Evolutionary conservation across 441 rosid genomes (phyloP).

Genomic region (Gossypium aridum): DNA sequence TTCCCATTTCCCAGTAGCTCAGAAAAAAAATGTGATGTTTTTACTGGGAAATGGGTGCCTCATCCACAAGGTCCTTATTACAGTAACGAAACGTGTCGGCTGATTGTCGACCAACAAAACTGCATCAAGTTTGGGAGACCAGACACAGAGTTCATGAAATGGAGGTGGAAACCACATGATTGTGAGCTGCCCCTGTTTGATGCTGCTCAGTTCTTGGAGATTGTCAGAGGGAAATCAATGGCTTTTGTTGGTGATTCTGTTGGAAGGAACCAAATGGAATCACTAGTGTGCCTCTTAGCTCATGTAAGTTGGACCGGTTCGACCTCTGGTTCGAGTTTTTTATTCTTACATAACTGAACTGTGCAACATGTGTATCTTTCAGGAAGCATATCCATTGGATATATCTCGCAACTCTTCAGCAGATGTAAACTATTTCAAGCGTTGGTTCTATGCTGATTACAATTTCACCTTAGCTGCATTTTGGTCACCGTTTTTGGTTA

Average conservation of each 20-base stretch:
- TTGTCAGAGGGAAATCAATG: slow-evolving; percentile 65
- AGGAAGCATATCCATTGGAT: slow-evolving; percentile 58
- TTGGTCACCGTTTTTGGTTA: slow-evolving; percentile 80
- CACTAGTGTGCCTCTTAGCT: slow-evolving; percentile 67
- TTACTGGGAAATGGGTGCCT: slow-evolving; percentile 58
- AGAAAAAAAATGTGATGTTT: slow-evolving; percentile 44
- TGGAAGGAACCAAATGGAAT: slow-evolving; percentile 78
- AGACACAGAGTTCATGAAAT: slow-evolving; percentile 60
- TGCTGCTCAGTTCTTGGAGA: slow-evolving; percentile 51
- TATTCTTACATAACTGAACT: background rate
- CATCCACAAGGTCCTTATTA: slow-evolving; percentile 52
- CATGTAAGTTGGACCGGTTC: slow-evolving; percentile 28
- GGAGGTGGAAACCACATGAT: slow-evolving; percentile 74
- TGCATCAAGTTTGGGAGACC: slow-evolving; percentile 70
- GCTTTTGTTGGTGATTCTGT: slow-evolving; percentile 82
- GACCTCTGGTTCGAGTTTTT: too few relatives aligned
- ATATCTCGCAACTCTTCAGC: slow-evolving; percentile 28
- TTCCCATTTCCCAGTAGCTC: slow-evolving; percentile 21
- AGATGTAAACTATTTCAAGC: slow-evolving; percentile 35
- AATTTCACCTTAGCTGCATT: slow-evolving; percentile 54
- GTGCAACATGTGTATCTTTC: background rate
- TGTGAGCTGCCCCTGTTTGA: slow-evolving; percentile 60
- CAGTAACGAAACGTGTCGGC: slow-evolving; percentile 43
- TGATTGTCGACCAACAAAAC: slow-evolving; percentile 66
- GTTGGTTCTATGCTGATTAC: slow-evolving; percentile 49